Evolutionary conservation across 495 filamentous ascomycete species (phyloP).

Genomic region (Bacidia gigantensis): DNA sequence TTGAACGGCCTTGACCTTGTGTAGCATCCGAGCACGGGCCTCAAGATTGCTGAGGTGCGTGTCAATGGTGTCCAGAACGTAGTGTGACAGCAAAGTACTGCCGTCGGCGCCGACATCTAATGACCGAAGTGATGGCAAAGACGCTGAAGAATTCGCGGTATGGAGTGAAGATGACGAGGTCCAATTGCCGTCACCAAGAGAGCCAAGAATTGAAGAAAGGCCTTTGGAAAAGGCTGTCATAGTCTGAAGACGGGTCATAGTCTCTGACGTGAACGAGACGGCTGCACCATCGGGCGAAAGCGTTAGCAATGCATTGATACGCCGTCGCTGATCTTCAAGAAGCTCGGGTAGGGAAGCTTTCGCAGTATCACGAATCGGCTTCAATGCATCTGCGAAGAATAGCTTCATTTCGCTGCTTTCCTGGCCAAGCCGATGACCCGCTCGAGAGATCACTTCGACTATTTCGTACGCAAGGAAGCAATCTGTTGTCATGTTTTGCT

Average conservation of each 20-base stretch:
- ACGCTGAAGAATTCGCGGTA: conserved; percentile 41
- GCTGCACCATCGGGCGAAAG: conserved; percentile 69
- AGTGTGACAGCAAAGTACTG: conserved; percentile 73
- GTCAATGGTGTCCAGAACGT: conserved; percentile 75
- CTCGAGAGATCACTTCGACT: conserved; percentile 72
- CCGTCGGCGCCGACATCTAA: conserved; percentile 89
- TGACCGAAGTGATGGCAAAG: conserved; percentile 53
- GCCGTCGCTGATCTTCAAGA: conserved; percentile 72
- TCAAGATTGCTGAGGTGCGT: conserved; percentile 67
- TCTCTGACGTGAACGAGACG: conserved; percentile 64
- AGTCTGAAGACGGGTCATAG: conserved; percentile 73
- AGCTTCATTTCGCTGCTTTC: conserved; percentile 78
- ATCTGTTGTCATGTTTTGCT: conserved; percentile 73
- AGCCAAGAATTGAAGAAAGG: conserved; percentile 77
- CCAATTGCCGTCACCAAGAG: conserved; percentile 90
- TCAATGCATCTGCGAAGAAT: conserved; percentile 67
- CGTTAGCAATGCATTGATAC: conserved; percentile 42
- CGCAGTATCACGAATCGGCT: conserved; percentile 81
- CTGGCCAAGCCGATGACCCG: conserved; percentile 65
- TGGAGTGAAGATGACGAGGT: conserved; percentile 30
- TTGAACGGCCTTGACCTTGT: conserved; percentile 63
- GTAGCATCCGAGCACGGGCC: conserved; percentile 51
- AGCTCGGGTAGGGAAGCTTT: conserved; percentile 74
- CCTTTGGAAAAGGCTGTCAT: conserved; percentile 81
- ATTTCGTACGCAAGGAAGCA: conserved; percentile 96